Evolutionary conservation across 768 basidiomycete species (phyloP).

Genomic region (Leccinum ochraceum): DNA sequence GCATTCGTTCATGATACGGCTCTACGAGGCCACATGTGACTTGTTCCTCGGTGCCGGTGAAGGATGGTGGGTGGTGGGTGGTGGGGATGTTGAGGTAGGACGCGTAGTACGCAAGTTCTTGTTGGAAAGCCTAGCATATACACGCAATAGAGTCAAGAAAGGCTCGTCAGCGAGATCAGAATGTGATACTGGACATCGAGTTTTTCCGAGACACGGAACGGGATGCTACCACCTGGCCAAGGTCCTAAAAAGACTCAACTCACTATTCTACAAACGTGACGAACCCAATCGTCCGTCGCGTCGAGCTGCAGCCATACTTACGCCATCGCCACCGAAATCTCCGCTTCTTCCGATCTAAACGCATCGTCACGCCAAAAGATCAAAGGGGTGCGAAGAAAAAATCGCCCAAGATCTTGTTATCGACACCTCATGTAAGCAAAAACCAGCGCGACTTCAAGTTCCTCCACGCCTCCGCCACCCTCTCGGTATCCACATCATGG

Average conservation of each 20-base stretch:
- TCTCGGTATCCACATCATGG: conserved; percentile 44
- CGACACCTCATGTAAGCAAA: conserved; percentile 49
- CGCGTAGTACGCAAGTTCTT: conserved; percentile 84
- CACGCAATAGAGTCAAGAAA: not conserved
- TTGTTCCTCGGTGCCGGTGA: conserved; percentile 69
- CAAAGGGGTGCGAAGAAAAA: conserved; percentile 10
- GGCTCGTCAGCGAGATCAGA: conserved; percentile 11
- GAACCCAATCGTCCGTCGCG: conserved; percentile 87
- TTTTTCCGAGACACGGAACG: conserved; percentile 21
- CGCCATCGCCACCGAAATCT: conserved; percentile 69
- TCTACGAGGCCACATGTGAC: conserved; percentile 87
- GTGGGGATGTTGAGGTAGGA: conserved; percentile 87
- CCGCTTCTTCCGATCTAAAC: conserved; percentile 62
- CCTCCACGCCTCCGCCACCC: conserved; percentile 85
- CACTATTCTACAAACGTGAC: conserved; percentile 95
- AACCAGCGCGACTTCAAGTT: conserved; percentile 65
- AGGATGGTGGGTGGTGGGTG: conserved; percentile 67
- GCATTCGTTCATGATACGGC: conserved; percentile 84
- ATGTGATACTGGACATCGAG: conserved; percentile 13
- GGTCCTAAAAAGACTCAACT: conserved; percentile 32
- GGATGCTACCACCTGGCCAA: not conserved
- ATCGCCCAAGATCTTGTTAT: conserved; percentile 66
- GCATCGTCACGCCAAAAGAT: conserved; percentile 4
- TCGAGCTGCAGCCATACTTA: conserved; percentile 90
- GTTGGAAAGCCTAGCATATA: conserved; percentile 72